These are phyloP conservation scores for Aspergillus intermedius DNA, from an alignment of 2,329 filamentous ascomycete species.

Conservation along the genomic window DNA sequence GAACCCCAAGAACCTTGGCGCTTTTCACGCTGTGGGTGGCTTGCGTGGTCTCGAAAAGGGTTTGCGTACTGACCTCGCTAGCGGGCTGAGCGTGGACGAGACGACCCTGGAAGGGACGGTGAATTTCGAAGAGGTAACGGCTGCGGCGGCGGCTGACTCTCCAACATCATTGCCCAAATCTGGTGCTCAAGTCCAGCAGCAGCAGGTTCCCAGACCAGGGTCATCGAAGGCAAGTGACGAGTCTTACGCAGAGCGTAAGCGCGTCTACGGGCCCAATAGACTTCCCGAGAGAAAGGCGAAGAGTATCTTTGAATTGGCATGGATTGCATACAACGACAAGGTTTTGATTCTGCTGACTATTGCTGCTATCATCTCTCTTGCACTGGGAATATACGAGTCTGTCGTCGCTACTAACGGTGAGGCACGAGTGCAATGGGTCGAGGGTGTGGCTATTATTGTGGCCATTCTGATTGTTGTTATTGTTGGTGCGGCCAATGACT, in stretches of 20 bases:
- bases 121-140: constrained; percentile 58
- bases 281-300: constrained; percentile 65
- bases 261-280: constrained; percentile 62
- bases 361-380: constrained; percentile 66
- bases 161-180: constrained; percentile 22
- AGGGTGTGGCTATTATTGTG: constrained; percentile 71
- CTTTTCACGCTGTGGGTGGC: constrained; percentile 70
- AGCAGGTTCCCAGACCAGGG: constrained; percentile 2
- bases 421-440: constrained; percentile 68
- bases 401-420: constrained; percentile 49
- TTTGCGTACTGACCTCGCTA: constrained; percentile 56
- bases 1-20: constrained; percentile 70
- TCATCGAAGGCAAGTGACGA: constrained; percentile 22
- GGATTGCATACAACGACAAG: constrained; percentile 79
- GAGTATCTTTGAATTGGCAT: constrained; percentile 62
- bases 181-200: constrained; percentile 13
- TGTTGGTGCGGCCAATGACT: constrained; percentile 73
- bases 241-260: constrained; percentile 57
- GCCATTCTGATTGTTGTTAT: constrained; percentile 70
- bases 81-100: constrained; percentile 67
- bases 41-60: constrained; percentile 67
- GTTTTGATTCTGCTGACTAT: constrained; percentile 65
- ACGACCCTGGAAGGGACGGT: constrained; percentile 56
- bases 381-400: constrained; percentile 68
- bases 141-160: constrained; percentile 1